phyloP scores from a whole-genome alignment of 2,329 filamentous ascomycete species.

The Penicillium sp. region DNA sequence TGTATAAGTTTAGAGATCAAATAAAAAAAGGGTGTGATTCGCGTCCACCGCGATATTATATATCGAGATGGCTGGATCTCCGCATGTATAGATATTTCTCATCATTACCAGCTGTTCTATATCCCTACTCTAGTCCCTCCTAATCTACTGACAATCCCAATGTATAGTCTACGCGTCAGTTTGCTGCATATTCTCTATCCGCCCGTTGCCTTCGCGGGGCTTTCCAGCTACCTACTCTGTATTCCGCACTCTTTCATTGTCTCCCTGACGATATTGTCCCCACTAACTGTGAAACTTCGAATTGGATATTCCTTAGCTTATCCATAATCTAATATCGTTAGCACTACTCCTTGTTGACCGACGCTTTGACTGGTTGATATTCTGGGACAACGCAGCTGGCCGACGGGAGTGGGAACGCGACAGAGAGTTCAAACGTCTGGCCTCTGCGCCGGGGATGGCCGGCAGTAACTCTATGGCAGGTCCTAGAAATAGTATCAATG shows the following conservation, averaged over 20 bases:
- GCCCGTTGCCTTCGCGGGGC: neutral
- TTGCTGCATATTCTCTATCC: neutral
- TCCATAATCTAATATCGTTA: neutral
- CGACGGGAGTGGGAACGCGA: conserved; percentile 27
- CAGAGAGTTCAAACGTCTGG: conserved; percentile 13
- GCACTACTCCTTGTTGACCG: conserved; percentile 36
- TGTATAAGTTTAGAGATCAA: neutral
- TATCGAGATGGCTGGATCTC: neutral
- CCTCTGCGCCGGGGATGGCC: conserved; percentile 8
- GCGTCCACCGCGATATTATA: neutral
- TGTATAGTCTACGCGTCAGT: rapidly evolving
- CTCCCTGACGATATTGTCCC: conserved; percentile 35
- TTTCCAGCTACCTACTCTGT: neutral
- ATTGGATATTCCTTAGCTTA: conserved; percentile 21
- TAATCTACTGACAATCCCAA: too few relatives aligned
- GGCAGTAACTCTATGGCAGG: neutral
- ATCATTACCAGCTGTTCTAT: too few relatives aligned
- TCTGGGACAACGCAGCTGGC: conserved; percentile 21
- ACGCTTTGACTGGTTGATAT: conserved; percentile 32
- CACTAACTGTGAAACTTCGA: conserved; percentile 33
- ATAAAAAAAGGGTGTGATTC: neutral
- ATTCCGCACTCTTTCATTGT: neutral
- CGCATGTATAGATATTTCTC: neutral
- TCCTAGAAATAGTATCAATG: neutral
- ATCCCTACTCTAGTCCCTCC: too few relatives aligned